Base-by-base conservation (phyloP, 2,329 filamentous ascomycete genomes). In the Exophiala spinifera region DNA sequence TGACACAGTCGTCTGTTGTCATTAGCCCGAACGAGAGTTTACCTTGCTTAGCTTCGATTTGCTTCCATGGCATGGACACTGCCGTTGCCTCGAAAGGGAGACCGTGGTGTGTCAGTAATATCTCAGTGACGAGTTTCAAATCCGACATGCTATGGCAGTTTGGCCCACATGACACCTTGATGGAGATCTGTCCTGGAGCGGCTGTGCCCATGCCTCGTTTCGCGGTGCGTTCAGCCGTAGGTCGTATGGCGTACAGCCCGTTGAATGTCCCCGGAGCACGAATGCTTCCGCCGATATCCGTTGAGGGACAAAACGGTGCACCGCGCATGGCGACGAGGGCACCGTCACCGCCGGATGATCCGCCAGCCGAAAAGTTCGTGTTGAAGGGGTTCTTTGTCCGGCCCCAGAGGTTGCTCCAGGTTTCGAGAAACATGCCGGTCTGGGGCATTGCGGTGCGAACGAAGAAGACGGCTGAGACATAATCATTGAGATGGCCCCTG, bases 1-100 rank as follows among this genome's bases (percentile, higher is more conserved):
- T 74, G 2, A 86, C 84, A 47, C 83, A 74, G 11, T 78, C 81
- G 65, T 89, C 86, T 66, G 85, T 74, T 76, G 79, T 82, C 68
- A 88, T 74, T 25, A 88, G 77, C 2, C 74, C 85, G 51, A 89
- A 72, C 33, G 72, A 78, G n/a, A 87, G 66, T 36, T 60, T 62
- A 15, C 36, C 36, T 14, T 49, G 67, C 66, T 11, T 46, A 11
- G 44, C 31, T 3, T 42, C 8, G 6, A 39, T 23, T 5, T 58
- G 23, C 8, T 61, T 31, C 80, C 81, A 84, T 0, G 79, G 77
- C 2, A 82, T 74, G 0, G 78, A 78, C 14, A 55, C 54, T 34
- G 78, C 73, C 28, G 75, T 75, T 1, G 79, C 78, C 48, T 84
- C 81, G 19, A 72, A 64, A 1, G 70, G 66, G 79, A 80, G 83